phyloP scores from a whole-genome alignment of 2,329 filamentous ascomycete genomes.

The Endoconidiophora laricicola region DNA sequence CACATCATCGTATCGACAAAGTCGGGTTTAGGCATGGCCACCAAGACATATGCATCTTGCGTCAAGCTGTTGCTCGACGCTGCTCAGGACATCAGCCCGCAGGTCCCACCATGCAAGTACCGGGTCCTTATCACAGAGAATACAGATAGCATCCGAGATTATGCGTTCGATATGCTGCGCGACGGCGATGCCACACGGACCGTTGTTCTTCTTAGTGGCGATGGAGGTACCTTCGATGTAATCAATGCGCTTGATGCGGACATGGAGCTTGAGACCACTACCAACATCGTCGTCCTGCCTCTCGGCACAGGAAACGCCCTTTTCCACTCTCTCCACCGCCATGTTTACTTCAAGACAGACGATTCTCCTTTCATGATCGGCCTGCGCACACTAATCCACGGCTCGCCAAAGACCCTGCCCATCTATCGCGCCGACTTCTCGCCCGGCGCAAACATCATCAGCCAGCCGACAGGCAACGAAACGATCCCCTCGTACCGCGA shows the following conservation, averaged over 20 bases:
- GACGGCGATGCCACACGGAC: conserved; percentile 27
- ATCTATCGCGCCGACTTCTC: conserved; percentile 47
- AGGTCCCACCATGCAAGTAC: conserved; percentile 22
- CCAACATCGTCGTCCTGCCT: conserved; percentile 37
- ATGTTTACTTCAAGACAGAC: conserved; percentile 28
- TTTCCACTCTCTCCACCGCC: conserved; percentile 44
- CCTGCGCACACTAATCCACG: conserved; percentile 43
- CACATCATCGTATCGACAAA: conserved; percentile 51
- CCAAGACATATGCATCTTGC: not conserved
- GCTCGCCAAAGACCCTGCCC: conserved; percentile 37
- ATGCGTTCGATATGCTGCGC: conserved; percentile 30
- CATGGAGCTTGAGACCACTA: conserved; percentile 15
- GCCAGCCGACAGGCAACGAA: conserved; percentile 18
- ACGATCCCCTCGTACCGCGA: conserved; percentile 10
- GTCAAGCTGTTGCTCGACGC: not conserved
- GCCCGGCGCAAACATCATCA: conserved; percentile 32
- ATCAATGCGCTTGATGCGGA: conserved; percentile 39
- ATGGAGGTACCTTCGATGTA: conserved; percentile 72
- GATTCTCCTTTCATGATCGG: conserved; percentile 31
- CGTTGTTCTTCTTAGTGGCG: conserved; percentile 68
- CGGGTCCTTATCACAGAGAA: conserved; percentile 46
- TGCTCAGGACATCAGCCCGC: conserved; percentile 1
- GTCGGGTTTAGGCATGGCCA: conserved; percentile 45
- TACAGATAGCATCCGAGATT: conserved; percentile 43
- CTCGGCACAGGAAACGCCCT: conserved; percentile 50